Conservation (phyloP, 1,139 yeast genomes). For the Debaryomyces subglobosus region DNA sequence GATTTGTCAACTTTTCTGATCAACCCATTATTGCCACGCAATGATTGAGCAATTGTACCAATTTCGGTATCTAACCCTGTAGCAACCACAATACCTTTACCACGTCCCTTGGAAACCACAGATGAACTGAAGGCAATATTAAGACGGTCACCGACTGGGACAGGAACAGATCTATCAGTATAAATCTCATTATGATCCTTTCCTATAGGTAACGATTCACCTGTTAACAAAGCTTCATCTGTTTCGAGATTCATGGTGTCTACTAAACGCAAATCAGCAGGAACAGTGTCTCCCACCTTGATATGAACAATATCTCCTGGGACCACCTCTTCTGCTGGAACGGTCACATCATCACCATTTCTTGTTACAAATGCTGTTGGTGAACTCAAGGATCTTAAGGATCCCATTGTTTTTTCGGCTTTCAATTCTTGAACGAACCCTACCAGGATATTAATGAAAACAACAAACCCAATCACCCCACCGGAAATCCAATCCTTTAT, state of each 20-base stretch:
- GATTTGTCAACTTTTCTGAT: conserved; percentile 31
- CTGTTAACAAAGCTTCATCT: conserved; percentile 80
- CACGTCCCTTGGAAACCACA: conserved; percentile 76
- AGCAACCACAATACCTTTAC: conserved; percentile 64
- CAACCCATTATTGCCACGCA: conserved; percentile 34
- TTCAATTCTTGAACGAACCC: conserved; percentile 73
- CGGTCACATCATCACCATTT: conserved; percentile 59
- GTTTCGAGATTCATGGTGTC: conserved; percentile 71
- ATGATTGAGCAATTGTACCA: conserved; percentile 73
- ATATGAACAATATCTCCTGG: conserved; percentile 76
- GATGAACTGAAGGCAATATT: conserved; percentile 77
- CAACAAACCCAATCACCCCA: conserved; percentile 77
- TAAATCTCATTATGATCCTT: conserved; percentile 53
- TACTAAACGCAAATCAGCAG: conserved; percentile 71
- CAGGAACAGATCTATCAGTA: conserved; percentile 31
- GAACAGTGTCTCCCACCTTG: conserved; percentile 76
- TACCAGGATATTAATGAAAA: conserved; percentile 63
- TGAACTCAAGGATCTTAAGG: conserved; percentile 66
- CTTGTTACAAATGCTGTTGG: conserved; percentile 75
- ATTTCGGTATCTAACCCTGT: conserved; percentile 78
- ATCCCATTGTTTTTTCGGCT: conserved; percentile 83
- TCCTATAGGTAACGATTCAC: conserved; percentile 77
- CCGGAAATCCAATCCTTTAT: conserved; percentile 82
- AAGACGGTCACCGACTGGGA: conserved; percentile 76
- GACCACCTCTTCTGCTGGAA: conserved; percentile 70